Percentiles rank a stretch among this genome's conserved stretches.
Evolutionary conservation across 2,329 filamentous ascomycete species (phyloP).

Genomic region (Trichophyton schoenleinii): DNA sequence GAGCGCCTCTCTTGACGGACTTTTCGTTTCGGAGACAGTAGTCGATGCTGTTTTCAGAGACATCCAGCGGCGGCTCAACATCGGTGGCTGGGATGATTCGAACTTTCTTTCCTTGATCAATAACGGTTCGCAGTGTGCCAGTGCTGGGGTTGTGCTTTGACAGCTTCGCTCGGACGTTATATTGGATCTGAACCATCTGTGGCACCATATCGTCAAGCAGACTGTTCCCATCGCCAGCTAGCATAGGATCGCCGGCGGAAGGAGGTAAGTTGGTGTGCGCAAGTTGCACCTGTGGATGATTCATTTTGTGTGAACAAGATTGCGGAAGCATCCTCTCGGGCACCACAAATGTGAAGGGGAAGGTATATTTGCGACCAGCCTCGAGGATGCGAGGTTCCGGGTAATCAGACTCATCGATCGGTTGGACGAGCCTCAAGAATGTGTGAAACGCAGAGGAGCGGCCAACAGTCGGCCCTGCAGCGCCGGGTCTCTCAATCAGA

Average conservation of each 20-base stretch:
- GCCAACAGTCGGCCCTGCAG: slow-evolving; percentile 40
- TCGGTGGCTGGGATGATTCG: slow-evolving; percentile 47
- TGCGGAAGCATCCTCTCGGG: slow-evolving; percentile 48
- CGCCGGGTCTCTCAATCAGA: slow-evolving; percentile 43
- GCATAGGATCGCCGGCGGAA: slow-evolving; percentile 46
- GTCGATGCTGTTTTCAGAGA: slow-evolving; percentile 34
- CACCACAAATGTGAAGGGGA: slow-evolving; percentile 53
- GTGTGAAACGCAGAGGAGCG: slow-evolving; percentile 45
- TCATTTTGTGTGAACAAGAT: slow-evolving; percentile 43
- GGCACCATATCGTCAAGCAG: slow-evolving; percentile 51
- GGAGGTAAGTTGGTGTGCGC: slow-evolving; percentile 50
- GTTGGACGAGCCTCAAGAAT: slow-evolving; percentile 51
- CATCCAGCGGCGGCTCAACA: slow-evolving; percentile 47
- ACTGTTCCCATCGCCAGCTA: slow-evolving; percentile 38
- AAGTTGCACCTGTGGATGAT: slow-evolving; percentile 40
- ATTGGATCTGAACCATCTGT: slow-evolving; percentile 49
- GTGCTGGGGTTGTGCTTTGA: slow-evolving; percentile 25
- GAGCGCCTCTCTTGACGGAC: slow-evolving; percentile 46
- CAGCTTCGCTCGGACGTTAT: slow-evolving; percentile 41
- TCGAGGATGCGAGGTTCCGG: slow-evolving; percentile 44
- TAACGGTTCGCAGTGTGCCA: slow-evolving; percentile 35
- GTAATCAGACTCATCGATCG: slow-evolving; percentile 41
- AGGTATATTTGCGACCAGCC: slow-evolving; percentile 44
- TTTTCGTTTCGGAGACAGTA: slow-evolving; percentile 48
- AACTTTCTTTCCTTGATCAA: slow-evolving; percentile 42